Evolutionary conservation across 1,284 basidiomycete genomes (phyloP).

Genomic region (Polyporus tsugae): DNA sequence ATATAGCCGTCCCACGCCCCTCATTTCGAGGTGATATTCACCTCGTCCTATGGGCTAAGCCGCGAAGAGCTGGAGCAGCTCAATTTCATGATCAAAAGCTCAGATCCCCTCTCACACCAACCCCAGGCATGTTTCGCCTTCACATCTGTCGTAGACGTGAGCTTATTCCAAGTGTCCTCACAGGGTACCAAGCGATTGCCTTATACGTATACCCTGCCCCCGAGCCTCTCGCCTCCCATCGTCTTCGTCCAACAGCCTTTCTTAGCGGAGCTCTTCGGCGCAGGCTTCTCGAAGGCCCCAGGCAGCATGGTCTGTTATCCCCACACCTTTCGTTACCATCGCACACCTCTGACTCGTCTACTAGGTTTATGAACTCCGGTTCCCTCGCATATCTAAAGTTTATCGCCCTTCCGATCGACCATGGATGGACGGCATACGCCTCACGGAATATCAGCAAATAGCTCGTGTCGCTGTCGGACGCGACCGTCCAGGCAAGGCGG

Average conservation of each 20-base stretch:
- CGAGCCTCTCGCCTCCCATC: conserved; percentile 59
- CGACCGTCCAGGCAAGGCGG: conserved; percentile 51
- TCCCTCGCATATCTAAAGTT: conserved; percentile 79
- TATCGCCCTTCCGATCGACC: conserved; percentile 65
- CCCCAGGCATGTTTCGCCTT: conserved; percentile 17
- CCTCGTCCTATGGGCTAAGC: conserved; percentile 74
- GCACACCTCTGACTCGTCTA: conserved; percentile 10
- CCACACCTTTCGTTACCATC: background rate
- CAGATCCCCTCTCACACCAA: conserved; percentile 48
- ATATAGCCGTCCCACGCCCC: conserved; percentile 53
- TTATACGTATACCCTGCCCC: conserved; percentile 61
- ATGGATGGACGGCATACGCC: conserved; percentile 63
- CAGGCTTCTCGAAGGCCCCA: conserved; percentile 78
- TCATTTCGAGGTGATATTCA: conserved; percentile 77
- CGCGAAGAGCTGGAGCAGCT: conserved; percentile 73
- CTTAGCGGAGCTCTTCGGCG: conserved; percentile 80
- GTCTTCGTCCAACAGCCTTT: conserved; percentile 70
- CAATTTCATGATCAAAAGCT: conserved; percentile 69
- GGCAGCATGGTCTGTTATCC: conserved; percentile 57
- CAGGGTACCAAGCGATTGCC: conserved; percentile 44
- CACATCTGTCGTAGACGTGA: background rate
- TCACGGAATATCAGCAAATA: conserved; percentile 57
- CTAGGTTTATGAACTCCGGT: conserved; percentile 84
- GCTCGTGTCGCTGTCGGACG: conserved; percentile 60
- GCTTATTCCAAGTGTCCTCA: background rate